Base-by-base conservation (phyloP, 106 monocot genomes). In the Dioscorea dumetorum region DNA sequence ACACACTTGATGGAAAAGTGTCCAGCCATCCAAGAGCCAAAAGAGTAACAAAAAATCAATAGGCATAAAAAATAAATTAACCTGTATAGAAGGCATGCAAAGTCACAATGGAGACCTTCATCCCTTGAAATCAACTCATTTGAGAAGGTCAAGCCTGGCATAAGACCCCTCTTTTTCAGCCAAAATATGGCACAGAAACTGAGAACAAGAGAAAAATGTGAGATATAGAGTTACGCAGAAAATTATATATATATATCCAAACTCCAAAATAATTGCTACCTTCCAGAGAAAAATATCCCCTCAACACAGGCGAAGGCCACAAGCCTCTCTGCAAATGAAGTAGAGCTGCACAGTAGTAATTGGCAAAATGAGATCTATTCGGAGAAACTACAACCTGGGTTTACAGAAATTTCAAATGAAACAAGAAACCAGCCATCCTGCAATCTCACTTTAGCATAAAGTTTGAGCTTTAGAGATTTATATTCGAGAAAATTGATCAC, bases 111-210 rank as follows among this genome's bases (percentile, higher is more conserved):
- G 49, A 73, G 73, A 15, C 79, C 79, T 64, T 79, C 79, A 74
- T 79, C 79, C 21, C 79, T 73, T 23, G 79, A 79, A 22, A 79
- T 79, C 24, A 79, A 73, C 18, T 79, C 73, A 64, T 79, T 79
- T 69, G 79, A 79, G 57, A 79, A 79, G 4, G 79, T 73, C 24
- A 79, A 50, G 15, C 79, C 79, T 22, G 79, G 79, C 79, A 79
- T 79, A 18, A 79, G 61, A 15, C 77, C 77, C 66, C 77, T 70
- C 71, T 77, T 77, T 67, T 77, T 77, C 17, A 77, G 71, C 77
- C 77, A 77, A 66, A 77, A 77, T 24, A 77, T 71, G 58, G 77
- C 77, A 71, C 77, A 77, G 77, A 77, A 77, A 60, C 77, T 77
- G 66, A 51, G 52, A 49, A 19, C 0, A 72, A 32, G 16, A 66